phyloP scores from a whole-genome alignment of 306 rosid species.

The Vicia villosa region DNA sequence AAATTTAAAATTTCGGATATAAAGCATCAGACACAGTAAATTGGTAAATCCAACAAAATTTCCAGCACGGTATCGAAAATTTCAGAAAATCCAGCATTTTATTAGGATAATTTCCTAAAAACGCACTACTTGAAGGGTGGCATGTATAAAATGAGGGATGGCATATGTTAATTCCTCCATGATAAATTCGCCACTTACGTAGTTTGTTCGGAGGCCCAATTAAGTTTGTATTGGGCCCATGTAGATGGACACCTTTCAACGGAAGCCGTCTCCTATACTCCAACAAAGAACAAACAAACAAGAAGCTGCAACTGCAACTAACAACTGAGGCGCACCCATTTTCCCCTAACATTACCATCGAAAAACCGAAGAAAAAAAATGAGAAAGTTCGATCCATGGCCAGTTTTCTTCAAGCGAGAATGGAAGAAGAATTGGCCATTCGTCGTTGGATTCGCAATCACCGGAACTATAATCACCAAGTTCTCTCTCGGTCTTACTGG shows the following conservation, averaged over 20 bases:
- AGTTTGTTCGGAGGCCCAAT: neutral
- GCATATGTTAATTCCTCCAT: too few species aligned
- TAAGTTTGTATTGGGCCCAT: neutral
- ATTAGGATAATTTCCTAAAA: too few species aligned
- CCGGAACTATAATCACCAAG: conserved; percentile 71
- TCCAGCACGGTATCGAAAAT: too few species aligned
- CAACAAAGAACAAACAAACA: neutral
- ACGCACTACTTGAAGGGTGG: too few species aligned
- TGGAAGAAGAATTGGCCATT: conserved; percentile 93
- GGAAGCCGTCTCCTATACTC: neutral
- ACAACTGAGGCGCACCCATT: neutral
- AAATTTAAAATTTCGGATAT: too few species aligned
- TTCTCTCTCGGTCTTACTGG: conserved; percentile 69
- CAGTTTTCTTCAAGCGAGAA: conserved; percentile 85
- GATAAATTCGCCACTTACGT: too few species aligned
- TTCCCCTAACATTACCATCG: neutral
- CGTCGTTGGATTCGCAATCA: conserved; percentile 80
- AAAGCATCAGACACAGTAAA: too few species aligned
- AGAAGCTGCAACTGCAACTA: neutral
- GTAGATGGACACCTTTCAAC: neutral
- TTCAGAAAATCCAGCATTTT: too few species aligned
- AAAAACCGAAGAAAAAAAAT: conserved; percentile 31
- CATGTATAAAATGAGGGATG: too few species aligned
- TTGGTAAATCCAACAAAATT: too few species aligned
- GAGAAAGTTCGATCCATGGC: conserved; percentile 91